Conservation (phyloP, 164 flowering plant species). For the Magnolia sinica region DNA sequence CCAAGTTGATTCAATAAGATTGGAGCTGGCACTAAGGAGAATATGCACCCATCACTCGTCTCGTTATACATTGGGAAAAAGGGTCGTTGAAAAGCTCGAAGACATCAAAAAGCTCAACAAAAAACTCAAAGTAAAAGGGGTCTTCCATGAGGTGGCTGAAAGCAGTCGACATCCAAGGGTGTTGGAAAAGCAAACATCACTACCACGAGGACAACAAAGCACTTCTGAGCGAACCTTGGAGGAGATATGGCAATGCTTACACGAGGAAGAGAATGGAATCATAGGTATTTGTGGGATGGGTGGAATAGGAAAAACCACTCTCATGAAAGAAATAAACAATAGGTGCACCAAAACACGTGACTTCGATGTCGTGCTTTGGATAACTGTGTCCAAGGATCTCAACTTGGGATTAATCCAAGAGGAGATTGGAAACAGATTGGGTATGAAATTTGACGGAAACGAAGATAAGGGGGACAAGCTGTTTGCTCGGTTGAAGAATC, state of each 20-base stretch:
- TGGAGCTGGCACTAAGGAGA: too few species aligned
- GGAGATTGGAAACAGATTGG: background rate
- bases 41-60: too few species aligned
- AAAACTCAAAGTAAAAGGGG: too few species aligned
- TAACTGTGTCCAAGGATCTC: background rate
- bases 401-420: background rate
- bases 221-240: conserved; percentile 1
- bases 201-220: background rate
- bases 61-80: too few species aligned
- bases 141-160: too few species aligned
- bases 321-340: background rate
- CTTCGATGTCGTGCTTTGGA: background rate
- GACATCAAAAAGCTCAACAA: too few species aligned
- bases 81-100: too few species aligned
- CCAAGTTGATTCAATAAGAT: too few species aligned
- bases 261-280: background rate
- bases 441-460: background rate
- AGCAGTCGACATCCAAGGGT: too few species aligned
- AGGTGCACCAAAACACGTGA: background rate
- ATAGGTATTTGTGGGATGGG: background rate
- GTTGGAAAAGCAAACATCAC: too few species aligned
- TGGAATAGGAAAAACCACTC: conserved; percentile 2
- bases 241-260: background rate
- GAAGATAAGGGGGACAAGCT: background rate
- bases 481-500: background rate